A percentile compares a stretch with the other conserved stretches of the same genome.
Conservation (phyloP, 2,329 filamentous ascomycete genomes). For the Aphanoascus verrucosus region DNA sequence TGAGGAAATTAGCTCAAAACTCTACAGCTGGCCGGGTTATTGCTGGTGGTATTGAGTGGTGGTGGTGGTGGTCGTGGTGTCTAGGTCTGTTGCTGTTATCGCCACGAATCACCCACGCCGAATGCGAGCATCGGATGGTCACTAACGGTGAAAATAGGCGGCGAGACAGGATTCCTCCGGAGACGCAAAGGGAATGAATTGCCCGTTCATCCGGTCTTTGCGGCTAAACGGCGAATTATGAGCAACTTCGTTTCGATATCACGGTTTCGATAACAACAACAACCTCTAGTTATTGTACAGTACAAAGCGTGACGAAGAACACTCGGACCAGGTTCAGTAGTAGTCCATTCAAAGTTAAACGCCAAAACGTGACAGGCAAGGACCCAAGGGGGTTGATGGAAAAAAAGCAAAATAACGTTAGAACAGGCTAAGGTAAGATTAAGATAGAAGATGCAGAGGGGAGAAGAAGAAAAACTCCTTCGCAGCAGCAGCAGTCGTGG, state of each 20-base stretch:
- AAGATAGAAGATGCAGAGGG: constrained; percentile 8
- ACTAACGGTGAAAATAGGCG: constrained; percentile 1
- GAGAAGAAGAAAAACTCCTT: neutral
- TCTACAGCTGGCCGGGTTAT: constrained; percentile 2
- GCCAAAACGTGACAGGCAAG: constrained; percentile 11
- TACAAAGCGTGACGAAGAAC: neutral
- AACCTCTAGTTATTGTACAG: too few relatives aligned
- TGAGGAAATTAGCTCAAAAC: constrained; percentile 11
- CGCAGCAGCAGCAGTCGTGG: neutral
- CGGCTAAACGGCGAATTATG: neutral
- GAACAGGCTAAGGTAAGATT: neutral
- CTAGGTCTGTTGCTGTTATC: neutral
- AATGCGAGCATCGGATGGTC: neutral
- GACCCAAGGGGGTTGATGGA: neutral
- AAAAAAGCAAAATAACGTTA: too few relatives aligned
- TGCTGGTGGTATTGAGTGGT: neutral
- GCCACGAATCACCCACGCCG: constrained; percentile 9
- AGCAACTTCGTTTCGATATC: neutral
- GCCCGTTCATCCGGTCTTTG: neutral
- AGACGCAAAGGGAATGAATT: neutral
- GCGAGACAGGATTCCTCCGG: neutral
- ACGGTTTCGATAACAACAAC: neutral
- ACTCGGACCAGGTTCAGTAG: constrained; percentile 8
- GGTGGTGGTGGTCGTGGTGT: too few relatives aligned
- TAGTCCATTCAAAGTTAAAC: constrained; percentile 7